Evolutionary conservation across 768 basidiomycete species (phyloP), one percentile per base, ranked within the genome.

Genomic region (Saitozyma sp.): DNA sequence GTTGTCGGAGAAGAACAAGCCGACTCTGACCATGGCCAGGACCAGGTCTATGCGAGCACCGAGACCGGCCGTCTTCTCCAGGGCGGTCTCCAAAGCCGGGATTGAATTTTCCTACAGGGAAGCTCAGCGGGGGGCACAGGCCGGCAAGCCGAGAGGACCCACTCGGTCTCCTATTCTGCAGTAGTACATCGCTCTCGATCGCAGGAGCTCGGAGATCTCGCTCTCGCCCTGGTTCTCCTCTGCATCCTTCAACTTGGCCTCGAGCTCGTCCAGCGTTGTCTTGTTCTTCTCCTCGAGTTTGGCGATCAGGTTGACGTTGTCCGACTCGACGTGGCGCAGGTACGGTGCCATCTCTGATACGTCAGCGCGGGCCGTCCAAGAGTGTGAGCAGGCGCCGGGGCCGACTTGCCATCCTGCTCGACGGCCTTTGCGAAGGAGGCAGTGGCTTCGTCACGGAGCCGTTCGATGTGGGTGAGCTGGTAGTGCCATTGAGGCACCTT

Each of bases 1-100:
- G 41, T 88, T 85, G 74, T 97, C 90, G 20, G 84, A 83, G 79
- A 90, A 93, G 84, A 97, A 98, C 78, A 97, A 84, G 0, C 91
- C 93, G 58, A 97, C 87, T 40, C 94, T 85, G 62, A 91, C 87
- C 61, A 94, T 87, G 1, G 91, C 87, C 41, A 99, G 85, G 0
- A 89, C 88, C 63, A 96, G 88, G 78, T 98, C 95, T 77, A 98
- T 99, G 64, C 91, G 84, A 9, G 91, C 89, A 9, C 95, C 95
- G 7, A 96, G 83, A 0, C 93, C 94, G 3, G 94, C 89, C 0
- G 90, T 94, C 81, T 96, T 96, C 80, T 89, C 87, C 14, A 96
- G 80, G 0, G 95, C 94, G 1, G 88, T 83, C 60, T 88, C 87
- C 73, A 93, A 88, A 0, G 94, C 92, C 50, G 84, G 85, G 14